Evolutionary conservation across 768 basidiomycete genomes (phyloP).

Genomic region (Trametopsis cervina): DNA sequence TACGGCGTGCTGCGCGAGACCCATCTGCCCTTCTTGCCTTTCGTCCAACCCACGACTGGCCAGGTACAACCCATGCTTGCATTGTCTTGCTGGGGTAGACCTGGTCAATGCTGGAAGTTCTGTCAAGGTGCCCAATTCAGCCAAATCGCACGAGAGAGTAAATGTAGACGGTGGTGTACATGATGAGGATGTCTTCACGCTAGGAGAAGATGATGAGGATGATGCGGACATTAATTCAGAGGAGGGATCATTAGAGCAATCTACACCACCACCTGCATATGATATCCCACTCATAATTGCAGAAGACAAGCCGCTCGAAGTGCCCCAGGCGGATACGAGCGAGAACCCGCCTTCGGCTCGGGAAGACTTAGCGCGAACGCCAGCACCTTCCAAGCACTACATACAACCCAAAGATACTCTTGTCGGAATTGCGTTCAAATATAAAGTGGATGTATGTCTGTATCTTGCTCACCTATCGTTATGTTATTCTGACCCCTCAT

Average conservation of each 20-base stretch:
- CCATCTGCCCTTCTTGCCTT: conserved; percentile 59
- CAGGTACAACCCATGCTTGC: conserved; percentile 67
- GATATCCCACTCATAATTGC: too few species aligned
- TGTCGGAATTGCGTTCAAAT: conserved; percentile 55
- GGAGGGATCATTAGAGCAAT: conserved; percentile 6
- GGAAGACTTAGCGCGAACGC: neutral
- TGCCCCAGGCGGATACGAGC: neutral
- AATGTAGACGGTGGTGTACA: conserved; percentile 49
- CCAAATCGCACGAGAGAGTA: conserved; percentile 1
- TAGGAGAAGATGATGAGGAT: conserved; percentile 59
- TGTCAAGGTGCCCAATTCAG: conserved; percentile 10
- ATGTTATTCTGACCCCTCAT: neutral
- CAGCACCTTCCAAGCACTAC: conserved; percentile 36
- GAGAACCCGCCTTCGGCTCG: neutral
- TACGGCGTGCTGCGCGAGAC: conserved; percentile 58
- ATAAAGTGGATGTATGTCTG: conserved; percentile 51
- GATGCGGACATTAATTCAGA: conserved; percentile 27
- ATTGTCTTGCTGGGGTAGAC: conserved; percentile 54
- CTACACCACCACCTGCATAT: conserved; percentile 17
- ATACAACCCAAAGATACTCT: conserved; percentile 54
- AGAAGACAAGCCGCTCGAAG: too few species aligned
- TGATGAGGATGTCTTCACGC: conserved; percentile 57
- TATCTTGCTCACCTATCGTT: neutral
- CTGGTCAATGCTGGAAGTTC: conserved; percentile 22
- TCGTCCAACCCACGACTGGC: conserved; percentile 52